Evolutionary conservation across 768 basidiomycete species (phyloP).

Genomic region (Phanerodontia chrysosporium): DNA sequence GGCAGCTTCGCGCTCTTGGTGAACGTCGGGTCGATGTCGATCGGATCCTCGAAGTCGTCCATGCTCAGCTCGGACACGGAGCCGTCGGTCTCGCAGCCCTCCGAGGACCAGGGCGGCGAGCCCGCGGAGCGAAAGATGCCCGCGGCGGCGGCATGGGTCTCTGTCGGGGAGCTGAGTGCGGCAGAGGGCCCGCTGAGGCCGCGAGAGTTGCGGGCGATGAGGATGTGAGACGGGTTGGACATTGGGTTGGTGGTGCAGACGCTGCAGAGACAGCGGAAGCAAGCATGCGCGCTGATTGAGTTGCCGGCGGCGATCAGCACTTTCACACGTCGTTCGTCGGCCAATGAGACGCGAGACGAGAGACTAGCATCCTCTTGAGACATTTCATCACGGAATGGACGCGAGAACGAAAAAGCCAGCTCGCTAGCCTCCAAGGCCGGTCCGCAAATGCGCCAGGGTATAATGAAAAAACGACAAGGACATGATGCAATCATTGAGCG

Average conservation of each 20-base stretch:
- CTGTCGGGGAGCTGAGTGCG: conserved; percentile 77
- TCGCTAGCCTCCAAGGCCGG: background rate
- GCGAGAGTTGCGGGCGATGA: conserved; percentile 83
- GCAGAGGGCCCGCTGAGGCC: conserved; percentile 75
- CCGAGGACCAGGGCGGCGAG: conserved; percentile 76
- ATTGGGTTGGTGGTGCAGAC: background rate
- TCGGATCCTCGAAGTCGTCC: conserved; percentile 60
- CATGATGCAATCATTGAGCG: conserved; percentile 1
- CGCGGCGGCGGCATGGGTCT: conserved; percentile 83
- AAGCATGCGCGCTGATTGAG: background rate
- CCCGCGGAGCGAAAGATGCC: conserved; percentile 81
- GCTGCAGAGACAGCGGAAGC: too few species aligned
- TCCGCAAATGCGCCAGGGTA: background rate
- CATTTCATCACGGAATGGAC: background rate
- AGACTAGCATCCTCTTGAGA: background rate
- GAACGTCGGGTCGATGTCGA: conserved; percentile 82
- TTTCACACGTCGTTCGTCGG: background rate
- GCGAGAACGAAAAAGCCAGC: background rate
- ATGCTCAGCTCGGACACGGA: conserved; percentile 64
- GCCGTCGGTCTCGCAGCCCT: conserved; percentile 68
- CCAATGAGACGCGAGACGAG: background rate
- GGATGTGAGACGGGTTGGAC: conserved; percentile 81
- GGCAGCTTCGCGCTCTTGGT: conserved; percentile 62
- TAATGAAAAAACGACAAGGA: background rate
- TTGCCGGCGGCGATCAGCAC: background rate